phyloP scores from a whole-genome alignment of 805 yeast species.

The Wickerhamiella kurtzmanii region DNA sequence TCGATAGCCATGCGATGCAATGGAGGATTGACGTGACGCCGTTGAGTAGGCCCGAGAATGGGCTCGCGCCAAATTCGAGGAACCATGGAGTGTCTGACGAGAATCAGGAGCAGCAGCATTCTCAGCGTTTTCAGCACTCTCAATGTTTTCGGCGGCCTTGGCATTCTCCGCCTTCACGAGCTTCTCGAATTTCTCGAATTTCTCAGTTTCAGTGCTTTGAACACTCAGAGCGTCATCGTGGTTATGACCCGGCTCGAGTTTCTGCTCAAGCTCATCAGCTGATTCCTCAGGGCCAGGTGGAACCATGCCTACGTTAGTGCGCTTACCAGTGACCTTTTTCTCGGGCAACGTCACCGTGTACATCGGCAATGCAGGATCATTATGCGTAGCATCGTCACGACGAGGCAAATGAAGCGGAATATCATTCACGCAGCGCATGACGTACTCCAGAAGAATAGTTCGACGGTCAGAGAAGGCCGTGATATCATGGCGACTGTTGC shows the following conservation, averaged over 20 bases:
- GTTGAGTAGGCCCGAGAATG: not conserved
- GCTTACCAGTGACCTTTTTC: slow-evolving; percentile 8
- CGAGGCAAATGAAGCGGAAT: slow-evolving; percentile 27
- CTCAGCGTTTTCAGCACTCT: no score
- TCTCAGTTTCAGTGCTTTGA: not conserved
- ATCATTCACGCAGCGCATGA: slow-evolving; percentile 23
- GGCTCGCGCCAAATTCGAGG: no score
- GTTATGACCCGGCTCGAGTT: not conserved
- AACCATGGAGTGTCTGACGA: no score
- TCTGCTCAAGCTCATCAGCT: not conserved
- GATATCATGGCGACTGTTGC: slow-evolving; percentile 25
- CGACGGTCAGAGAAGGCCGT: slow-evolving; percentile 21
- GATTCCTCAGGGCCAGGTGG: slow-evolving; percentile 2
- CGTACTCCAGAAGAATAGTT: slow-evolving; percentile 21
- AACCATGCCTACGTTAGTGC: slow-evolving; percentile 11
- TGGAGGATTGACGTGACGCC: not conserved
- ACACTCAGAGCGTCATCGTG: not conserved
- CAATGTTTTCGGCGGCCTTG: no score
- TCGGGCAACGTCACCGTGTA: slow-evolving; percentile 37
- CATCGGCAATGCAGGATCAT: slow-evolving; percentile 26
- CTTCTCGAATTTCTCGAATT: no score
- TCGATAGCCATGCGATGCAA: not conserved
- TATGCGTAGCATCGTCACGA: slow-evolving; percentile 22
- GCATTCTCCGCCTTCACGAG: no score
- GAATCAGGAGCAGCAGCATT: no score